phyloP scores from a whole-genome alignment of 2,329 filamentous ascomycete species.

The Sclerotinia borealis region DNA sequence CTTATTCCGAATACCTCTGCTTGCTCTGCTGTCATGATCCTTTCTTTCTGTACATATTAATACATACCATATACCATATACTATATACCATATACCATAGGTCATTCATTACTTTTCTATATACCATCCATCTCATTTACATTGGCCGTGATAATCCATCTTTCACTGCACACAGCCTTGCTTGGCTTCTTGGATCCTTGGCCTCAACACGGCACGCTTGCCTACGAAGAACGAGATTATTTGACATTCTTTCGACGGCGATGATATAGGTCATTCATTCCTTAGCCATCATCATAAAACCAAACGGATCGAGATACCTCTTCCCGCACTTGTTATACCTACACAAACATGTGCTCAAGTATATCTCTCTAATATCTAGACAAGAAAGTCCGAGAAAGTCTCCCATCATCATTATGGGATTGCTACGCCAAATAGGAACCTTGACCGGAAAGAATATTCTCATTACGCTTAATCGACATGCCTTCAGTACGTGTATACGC shows the following conservation, averaged over 20 bases:
- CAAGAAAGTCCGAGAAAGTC: background rate
- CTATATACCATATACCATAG: background rate
- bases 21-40: background rate
- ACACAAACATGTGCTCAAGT: background rate
- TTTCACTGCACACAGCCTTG: background rate
- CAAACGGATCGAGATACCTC: background rate
- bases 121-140: background rate
- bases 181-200: background rate
- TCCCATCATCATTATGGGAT: slow-evolving; percentile 38
- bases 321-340: background rate
- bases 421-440: slow-evolving; percentile 54
- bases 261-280: background rate
- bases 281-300: background rate
- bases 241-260: background rate
- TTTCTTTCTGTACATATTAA: background rate
- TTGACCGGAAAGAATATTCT: slow-evolving; percentile 57
- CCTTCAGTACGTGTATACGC: slow-evolving; percentile 46
- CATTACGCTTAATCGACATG: slow-evolving; percentile 51
- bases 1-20: no score
- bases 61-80: background rate
- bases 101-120: background rate
- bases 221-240: background rate
- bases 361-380: background rate
- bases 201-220: background rate
- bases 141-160: background rate